Evolutionary conservation across 2,329 filamentous ascomycete species (phyloP), one percentile per base, ranked within the genome.

Genomic region (Aspergillus jensenii): DNA sequence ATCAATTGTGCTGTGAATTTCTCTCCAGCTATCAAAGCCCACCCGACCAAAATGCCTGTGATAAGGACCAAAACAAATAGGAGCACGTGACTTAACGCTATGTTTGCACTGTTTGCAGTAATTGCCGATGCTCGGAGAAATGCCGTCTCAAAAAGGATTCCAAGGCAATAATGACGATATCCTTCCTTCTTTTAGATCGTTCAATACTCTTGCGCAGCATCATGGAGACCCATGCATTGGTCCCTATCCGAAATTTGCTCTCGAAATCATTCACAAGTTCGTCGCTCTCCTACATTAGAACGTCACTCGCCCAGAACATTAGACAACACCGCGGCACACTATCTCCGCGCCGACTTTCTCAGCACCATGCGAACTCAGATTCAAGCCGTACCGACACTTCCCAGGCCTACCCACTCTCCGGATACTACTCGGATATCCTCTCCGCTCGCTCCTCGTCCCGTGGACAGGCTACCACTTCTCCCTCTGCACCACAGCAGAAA

Each of bases 371-470:
- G 46, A 58, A 60, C 43, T 19, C 53, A 33, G 21, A 53, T 25
- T 15, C 55, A 25, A 51, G 53, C 35, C 59, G 59, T n/a, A 27
- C 61, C 31, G 56, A 59, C 1, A 6, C 55, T 15, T 52, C 59
- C n/a, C 77, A 78, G 58, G 72, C 74, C 17, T 66, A 77, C 51
- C 75, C 75, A 5, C 60, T 79, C 15, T 72, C 76, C 1, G 77
- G 77, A 9, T 80, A 79, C 56, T 80, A 80, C 61, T 70, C 71
- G 40, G 72, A 79, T 46, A 71, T 80, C 17, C 70, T 80, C 31
- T 67, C 68, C 9, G 66, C 68, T 8, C 67, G 62, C 12, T 70
- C 68, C 27, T 68, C 65, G 12, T 69, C 69, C 54, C 49, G 39
- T 40, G 57, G 53, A 5, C 65, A 57, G 54, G 59, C 65, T 6